phyloP scores from a whole-genome alignment of 1,284 basidiomycete genomes.

The Cutaneotrichosporon spelunceum region DNA sequence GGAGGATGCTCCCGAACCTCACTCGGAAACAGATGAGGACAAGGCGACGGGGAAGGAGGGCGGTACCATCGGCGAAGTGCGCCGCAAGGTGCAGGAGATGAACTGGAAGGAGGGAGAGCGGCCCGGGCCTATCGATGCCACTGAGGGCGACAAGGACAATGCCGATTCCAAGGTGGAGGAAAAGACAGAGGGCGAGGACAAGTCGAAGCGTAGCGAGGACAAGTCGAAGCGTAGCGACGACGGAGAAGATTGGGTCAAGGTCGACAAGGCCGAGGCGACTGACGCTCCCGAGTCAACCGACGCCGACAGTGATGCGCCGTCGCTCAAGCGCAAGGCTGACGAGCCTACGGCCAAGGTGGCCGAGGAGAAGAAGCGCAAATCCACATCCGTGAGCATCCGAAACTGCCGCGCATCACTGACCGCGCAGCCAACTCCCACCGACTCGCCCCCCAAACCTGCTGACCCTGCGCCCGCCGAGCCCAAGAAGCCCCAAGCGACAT shows the following conservation, averaged over 20 bases:
- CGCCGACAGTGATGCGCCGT: slow-evolving; percentile 18
- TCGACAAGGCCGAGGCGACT: slow-evolving; percentile 22
- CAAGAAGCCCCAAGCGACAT: slow-evolving; percentile 48
- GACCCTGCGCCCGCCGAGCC: slow-evolving; percentile 6
- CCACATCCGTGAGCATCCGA: slow-evolving; percentile 21
- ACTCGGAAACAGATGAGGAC: slow-evolving; percentile 15
- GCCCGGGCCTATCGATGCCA: background rate
- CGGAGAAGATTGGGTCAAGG: slow-evolving; percentile 24
- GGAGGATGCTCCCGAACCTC: slow-evolving; percentile 6
- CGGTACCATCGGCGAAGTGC: slow-evolving; percentile 44
- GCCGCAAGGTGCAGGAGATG: slow-evolving; percentile 48
- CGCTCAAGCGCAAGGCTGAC: slow-evolving; percentile 42
- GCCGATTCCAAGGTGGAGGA: background rate
- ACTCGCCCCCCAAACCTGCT: background rate
- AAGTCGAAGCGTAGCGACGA: slow-evolving; percentile 8
- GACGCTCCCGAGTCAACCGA: slow-evolving; percentile 12
- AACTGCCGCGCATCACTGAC: background rate
- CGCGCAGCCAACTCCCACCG: slow-evolving; percentile 9
- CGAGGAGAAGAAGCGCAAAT: slow-evolving; percentile 27
- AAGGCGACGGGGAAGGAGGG: slow-evolving; percentile 15
- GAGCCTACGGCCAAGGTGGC: slow-evolving; percentile 31
- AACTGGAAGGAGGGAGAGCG: slow-evolving; percentile 34
- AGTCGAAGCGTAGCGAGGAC: slow-evolving; percentile 9
- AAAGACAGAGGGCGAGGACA: background rate
- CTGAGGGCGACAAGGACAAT: slow-evolving; percentile 4